A percentile compares a stretch with the other conserved stretches of the same genome.
These are phyloP conservation scores for Colletotrichum neosansevieriae DNA, from an alignment of 2,329 filamentous ascomycete species.

Conservation along the genomic window DNA sequence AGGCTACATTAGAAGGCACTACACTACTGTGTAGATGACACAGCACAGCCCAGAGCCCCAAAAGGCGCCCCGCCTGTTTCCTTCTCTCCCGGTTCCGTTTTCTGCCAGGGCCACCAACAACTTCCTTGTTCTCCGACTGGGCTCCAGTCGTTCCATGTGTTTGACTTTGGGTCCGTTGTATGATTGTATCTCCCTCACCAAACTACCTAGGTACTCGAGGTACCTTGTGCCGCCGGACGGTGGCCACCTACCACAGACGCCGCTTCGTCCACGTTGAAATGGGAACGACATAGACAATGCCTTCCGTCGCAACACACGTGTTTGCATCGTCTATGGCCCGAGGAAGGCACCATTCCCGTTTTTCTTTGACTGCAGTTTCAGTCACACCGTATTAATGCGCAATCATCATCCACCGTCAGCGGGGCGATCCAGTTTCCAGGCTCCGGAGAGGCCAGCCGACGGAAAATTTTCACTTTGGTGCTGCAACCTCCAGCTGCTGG, in stretches of 20 bases:
- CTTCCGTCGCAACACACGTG: slow-evolving; percentile 28
- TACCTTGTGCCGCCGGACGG: not conserved
- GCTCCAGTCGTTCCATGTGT: not conserved
- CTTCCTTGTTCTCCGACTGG: not conserved
- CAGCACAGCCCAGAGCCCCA: slow-evolving; percentile 28
- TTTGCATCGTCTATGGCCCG: slow-evolving; percentile 22
- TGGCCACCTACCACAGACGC: slow-evolving; percentile 25
- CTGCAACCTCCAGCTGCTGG: slow-evolving; percentile 19
- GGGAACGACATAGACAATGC: slow-evolving; percentile 14
- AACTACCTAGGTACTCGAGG: not conserved
- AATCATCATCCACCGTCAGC: slow-evolving; percentile 2
- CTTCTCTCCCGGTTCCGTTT: slow-evolving; percentile 25
- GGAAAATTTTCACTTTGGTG: slow-evolving; percentile 30
- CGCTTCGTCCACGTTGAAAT: slow-evolving; percentile 35
- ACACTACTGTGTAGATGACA: not conserved
- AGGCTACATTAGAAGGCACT: not conserved
- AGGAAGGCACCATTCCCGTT: slow-evolving; percentile 3
- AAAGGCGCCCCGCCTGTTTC: slow-evolving; percentile 26
- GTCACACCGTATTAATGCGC: not conserved
- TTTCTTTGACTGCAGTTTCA: not conserved
- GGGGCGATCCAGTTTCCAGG: slow-evolving; percentile 12
- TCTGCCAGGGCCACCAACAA: slow-evolving; percentile 5
- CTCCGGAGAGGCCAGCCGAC: slow-evolving; percentile 25
- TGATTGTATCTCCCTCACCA: not conserved
- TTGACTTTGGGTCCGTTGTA: too few relatives aligned